Evolutionary conservation across 169 alveolate species (phyloP).

Genomic region (Eimeria acervulina): DNA sequence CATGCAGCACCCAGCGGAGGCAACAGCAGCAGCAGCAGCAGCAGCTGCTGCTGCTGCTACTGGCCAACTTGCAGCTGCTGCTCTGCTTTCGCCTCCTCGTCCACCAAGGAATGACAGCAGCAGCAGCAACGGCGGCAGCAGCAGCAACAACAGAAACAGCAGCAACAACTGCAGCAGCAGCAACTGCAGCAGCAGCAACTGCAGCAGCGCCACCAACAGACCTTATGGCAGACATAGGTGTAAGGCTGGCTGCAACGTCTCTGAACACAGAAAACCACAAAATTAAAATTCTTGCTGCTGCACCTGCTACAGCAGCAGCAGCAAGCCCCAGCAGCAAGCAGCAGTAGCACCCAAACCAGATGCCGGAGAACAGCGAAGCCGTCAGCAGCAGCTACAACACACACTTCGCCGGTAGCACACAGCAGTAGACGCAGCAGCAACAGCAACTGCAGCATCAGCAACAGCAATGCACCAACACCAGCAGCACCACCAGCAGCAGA

Average conservation of each 20-base stretch:
- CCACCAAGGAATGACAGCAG: background rate
- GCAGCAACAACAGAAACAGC: background rate
- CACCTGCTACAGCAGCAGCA: slow-evolving; percentile 2
- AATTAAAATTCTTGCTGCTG: background rate
- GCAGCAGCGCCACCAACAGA: background rate
- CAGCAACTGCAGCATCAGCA: background rate
- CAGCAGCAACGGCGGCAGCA: background rate
- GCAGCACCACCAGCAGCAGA: too few species aligned
- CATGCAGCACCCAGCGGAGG: background rate
- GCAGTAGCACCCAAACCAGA: background rate
- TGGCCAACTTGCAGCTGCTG: background rate
- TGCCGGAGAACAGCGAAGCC: background rate
- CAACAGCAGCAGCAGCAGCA: background rate
- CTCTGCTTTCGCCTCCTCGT: background rate
- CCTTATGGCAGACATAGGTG: background rate
- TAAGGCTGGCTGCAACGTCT: slow-evolving; percentile 55
- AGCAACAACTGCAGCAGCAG: slow-evolving; percentile 8
- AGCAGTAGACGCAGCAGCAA: too few species aligned
- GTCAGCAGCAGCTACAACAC: background rate
- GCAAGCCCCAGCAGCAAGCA: background rate
- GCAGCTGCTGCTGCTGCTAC: background rate
- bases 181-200: background rate
- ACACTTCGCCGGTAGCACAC: too few species aligned
- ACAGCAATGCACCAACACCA: too few species aligned
- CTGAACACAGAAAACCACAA: background rate